Base-by-base conservation (phyloP, 2,329 filamentous ascomycete genomes). In the Niveomyces coronatus region DNA sequence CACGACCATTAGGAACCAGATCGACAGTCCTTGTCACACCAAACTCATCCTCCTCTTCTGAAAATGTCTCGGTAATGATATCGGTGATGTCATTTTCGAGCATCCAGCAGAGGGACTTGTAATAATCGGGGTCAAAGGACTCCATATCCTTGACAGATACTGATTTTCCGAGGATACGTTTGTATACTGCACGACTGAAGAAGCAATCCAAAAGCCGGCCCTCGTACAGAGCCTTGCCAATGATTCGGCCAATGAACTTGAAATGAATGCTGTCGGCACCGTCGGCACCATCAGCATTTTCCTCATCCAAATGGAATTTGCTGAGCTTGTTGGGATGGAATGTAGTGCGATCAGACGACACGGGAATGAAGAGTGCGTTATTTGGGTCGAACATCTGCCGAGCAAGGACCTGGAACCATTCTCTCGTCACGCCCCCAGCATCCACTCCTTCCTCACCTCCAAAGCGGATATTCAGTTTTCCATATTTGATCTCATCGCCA, bases 71-170 rank as follows among this genome's bases (percentile, higher is more conserved):
- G 3, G 85, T 91, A 51, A 96, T 91, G 53, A 96, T 87, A 53
- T 96, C 91, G 4, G 88, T 94, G 50, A 98, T 98, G 55, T 98
- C 89, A 53, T 98, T 96, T 56, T 94, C 85, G 41, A 96, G 71
- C 79, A 98, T 96, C 93, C 93, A 98, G 44, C 91, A 78, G 16
- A 98, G 73, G 11, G 89, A 96, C 61, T 96, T 98, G 76, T 96
- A 95, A 66, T 98, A 98, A 53, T 98, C 89, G 4, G 94, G 80
- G 58, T 98, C 91, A 44, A 98, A 83, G 16, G 88, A 95, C 61
- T 98, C 91, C 87, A 98, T 96, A 53, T 98, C 91, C 67, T 98
- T 98, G 61, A 98, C 83, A 8, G 88, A 95, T 28, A 96, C 89
- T 4, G 85, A 78, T 58, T 93, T 94, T 56, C 91, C 85, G 19